Base-by-base conservation (phyloP, 352 stramenopile species). In the Elongisporangium undulatum region DNA sequence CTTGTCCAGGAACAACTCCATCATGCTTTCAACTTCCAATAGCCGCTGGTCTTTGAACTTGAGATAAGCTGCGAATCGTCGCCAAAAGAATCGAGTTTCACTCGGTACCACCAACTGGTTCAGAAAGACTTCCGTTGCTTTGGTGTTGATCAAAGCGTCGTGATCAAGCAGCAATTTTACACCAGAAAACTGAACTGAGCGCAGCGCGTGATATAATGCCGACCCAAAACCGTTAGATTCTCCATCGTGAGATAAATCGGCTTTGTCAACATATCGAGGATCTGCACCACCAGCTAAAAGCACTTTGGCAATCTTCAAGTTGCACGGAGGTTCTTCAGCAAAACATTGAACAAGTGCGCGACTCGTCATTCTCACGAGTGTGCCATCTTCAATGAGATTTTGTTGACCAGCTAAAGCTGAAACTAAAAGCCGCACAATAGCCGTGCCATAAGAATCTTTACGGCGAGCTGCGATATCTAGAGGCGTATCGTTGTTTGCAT, bases 81-180 rank as follows among this genome's bases (percentile, higher is more conserved):
- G 62, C 75, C 78, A 88, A 20, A 71, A 65, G 12, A 21, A 10
- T 21, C 50, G 51, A 4, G 20, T 17, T 2, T 55, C 29, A 49
- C 59, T 20, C 6, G 34, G 23, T 17, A 63, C 34, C 17, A 62
- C 22, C 49, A 84, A 72, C 19, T 34, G 54, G 2, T 57, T 58
- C 21, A 87, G 50, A 59, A 85, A 84, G 1, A 50, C 53, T 56
- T 87, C 69, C 2, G 55, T 60, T 4, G 73, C 64, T 0, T 45
- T 24, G 1, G 73, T 23, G 10, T 67, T 75, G 4, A 87, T 34
- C 6, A 10, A 61, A 3, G 69, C 75, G 15, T 74, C 75, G 23
- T 84, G 51, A 19, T 84, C 65, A 10, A 82, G 34, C 4, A 87
- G 58, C 2, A 87, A 41, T 15, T 81, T 75, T 7, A 81, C 68